Evolutionary conservation across 2,329 filamentous ascomycete genomes (phyloP), one percentile per base, ranked within the genome.

Genomic region (Colletotrichum sp.): DNA sequence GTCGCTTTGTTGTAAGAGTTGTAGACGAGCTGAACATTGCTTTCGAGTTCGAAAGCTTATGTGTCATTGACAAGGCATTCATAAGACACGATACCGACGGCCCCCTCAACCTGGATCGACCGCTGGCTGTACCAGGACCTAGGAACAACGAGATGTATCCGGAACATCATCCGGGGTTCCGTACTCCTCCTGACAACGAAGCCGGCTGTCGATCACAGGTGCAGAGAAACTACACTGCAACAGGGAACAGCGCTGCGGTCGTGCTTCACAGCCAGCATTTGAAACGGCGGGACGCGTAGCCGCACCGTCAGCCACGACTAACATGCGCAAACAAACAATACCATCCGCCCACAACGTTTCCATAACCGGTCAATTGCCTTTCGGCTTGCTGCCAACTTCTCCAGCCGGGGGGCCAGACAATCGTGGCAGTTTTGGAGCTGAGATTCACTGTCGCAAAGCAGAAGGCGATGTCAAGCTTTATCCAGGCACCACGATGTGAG

Each of bases 271-370:
- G 57, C 36, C n/a, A 34, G 71, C 66, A 52, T 44, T 63, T 75
- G 61, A 77, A 77, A 71, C 66, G 22, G 39, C 62, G 27, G 36
- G 62, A 70, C 66, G 70, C 57, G 57, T 64, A 73, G 64, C 34
- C 27, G 44, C 59, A 69, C 73, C 32, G n/a, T 49, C 29, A 71
- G 44, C 57, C 27, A 25, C 55, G 27, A 66, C 36, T 22, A 63
- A 34, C 59, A 44, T 57, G 32, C 39, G 25, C 52, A 55, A 49
- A 62, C 29, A 25, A 61, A 70, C 57, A 63, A 52, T 52, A 32
- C 34, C 57, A 70, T 63, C 27, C 25, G 27, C 29, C 57, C 19
- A 49, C 11, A 63, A 63, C 34, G 57, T 70, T 63, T 63, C 25
- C 19, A 49, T 34, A 25, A 27, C 55, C 49, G 22, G 9, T 52